Evolutionary conservation across 495 filamentous ascomycete genomes (phyloP).

Genomic region (Daldinia caldariorum): DNA sequence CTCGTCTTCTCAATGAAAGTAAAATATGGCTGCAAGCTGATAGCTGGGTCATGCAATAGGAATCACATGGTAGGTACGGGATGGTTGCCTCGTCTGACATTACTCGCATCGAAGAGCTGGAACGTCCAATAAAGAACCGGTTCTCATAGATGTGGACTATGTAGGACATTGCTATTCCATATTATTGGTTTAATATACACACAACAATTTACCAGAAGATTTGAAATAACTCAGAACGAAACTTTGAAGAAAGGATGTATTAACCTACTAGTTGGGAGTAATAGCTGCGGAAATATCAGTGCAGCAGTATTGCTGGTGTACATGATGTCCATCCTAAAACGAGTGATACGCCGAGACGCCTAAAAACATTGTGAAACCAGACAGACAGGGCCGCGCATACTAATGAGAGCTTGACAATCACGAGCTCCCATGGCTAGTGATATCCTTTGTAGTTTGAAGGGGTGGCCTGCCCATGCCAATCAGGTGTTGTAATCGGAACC

Average conservation of each 20-base stretch:
- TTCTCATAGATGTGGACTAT: background rate
- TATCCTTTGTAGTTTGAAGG: background rate
- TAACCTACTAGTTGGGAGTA: slow-evolving; percentile 27
- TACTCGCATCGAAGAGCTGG: background rate
- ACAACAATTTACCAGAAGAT: background rate
- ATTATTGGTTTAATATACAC: slow-evolving; percentile 7
- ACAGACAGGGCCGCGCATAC: background rate
- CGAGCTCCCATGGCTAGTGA: background rate
- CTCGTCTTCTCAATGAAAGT: background rate
- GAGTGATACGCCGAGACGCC: too few relatives aligned
- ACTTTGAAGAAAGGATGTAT: background rate
- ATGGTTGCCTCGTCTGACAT: slow-evolving; percentile 4
- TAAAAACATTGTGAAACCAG: background rate
- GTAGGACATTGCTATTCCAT: background rate
- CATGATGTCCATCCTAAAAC: too few relatives aligned
- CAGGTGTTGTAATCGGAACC: background rate
- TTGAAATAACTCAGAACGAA: background rate
- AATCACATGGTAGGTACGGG: slow-evolving; percentile 4
- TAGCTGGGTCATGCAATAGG: background rate
- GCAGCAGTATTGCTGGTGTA: background rate
- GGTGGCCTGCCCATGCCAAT: background rate
- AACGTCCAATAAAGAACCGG: background rate
- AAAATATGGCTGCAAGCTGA: background rate
- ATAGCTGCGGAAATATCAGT: background rate
- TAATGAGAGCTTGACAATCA: background rate